Conservation (phyloP, 1,284 basidiomycete species). For the Termitomyces sp. region DNA sequence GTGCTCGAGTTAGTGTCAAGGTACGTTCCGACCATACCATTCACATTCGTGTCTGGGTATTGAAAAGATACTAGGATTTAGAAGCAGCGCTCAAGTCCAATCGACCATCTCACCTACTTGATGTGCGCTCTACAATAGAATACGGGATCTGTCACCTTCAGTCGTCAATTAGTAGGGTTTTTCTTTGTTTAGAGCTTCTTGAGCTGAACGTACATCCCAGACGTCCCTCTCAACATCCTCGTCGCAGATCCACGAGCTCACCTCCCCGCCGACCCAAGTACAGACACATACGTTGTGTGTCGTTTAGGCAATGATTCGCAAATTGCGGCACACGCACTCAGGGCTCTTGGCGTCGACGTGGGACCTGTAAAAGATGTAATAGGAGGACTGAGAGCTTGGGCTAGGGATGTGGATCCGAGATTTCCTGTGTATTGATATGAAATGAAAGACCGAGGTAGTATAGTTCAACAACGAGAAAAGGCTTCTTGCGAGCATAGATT, state of each 20-base stretch:
- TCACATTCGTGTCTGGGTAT: neutral
- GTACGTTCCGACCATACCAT: conserved; percentile 25
- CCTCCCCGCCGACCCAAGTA: conserved; percentile 24
- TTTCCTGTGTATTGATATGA: conserved; percentile 74
- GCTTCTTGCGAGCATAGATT: neutral
- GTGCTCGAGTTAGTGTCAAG: conserved; percentile 45
- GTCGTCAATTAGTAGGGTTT: conserved; percentile 64
- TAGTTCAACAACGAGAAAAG: neutral
- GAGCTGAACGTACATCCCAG: conserved; percentile 31
- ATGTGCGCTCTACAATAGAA: conserved; percentile 80
- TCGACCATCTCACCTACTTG: conserved; percentile 52
- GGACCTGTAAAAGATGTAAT: conserved; percentile 62
- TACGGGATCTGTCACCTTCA: conserved; percentile 85
- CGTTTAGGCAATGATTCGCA: conserved; percentile 93
- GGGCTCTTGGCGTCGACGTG: conserved; percentile 23
- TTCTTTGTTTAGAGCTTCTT: neutral
- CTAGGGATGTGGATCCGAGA: conserved; percentile 57
- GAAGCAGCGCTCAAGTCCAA: conserved; percentile 31
- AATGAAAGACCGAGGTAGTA: neutral
- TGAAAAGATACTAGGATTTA: conserved; percentile 34
- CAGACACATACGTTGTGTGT: conserved; percentile 65
- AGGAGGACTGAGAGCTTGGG: conserved; percentile 79
- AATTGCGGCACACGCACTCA: conserved; percentile 71
- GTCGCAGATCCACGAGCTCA: conserved; percentile 50
- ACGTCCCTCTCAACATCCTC: conserved; percentile 62